These are phyloP conservation scores for Salicornia ramosissima DNA, from an alignment of 148 eudicot genomes.

Conservation along the genomic window DNA sequence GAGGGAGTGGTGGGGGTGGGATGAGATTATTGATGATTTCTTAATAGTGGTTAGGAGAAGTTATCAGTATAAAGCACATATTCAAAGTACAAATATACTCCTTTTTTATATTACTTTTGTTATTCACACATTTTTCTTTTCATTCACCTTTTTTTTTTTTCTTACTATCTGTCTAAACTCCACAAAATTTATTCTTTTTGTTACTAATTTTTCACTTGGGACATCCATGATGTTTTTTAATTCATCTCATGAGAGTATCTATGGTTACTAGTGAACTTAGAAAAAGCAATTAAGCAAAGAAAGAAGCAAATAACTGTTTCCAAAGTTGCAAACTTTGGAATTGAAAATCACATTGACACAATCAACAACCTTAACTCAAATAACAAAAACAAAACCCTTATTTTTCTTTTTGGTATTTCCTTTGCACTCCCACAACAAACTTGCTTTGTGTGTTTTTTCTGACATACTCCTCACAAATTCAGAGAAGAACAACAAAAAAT, in stretches of 20 bases:
- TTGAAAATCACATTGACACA: background rate
- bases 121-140: background rate
- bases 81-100: background rate
- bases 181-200: background rate
- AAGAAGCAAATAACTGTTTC: background rate
- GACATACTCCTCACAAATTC: conserved; percentile 1
- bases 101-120: background rate
- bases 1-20: no score
- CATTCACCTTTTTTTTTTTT: background rate
- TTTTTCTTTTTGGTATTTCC: background rate
- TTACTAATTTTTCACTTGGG: background rate
- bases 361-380: background rate
- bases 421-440: background rate
- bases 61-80: background rate
- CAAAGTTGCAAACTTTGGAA: background rate
- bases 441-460: conserved; percentile 8
- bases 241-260: background rate
- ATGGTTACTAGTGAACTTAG: background rate
- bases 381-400: no score
- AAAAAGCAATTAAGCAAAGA: background rate
- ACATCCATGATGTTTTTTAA: background rate
- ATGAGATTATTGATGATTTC: no score
- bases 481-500: background rate
- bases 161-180: background rate
- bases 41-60: no score